phyloP scores from a whole-genome alignment of 768 basidiomycete species.

The Lentinus tigrinus region DNA sequence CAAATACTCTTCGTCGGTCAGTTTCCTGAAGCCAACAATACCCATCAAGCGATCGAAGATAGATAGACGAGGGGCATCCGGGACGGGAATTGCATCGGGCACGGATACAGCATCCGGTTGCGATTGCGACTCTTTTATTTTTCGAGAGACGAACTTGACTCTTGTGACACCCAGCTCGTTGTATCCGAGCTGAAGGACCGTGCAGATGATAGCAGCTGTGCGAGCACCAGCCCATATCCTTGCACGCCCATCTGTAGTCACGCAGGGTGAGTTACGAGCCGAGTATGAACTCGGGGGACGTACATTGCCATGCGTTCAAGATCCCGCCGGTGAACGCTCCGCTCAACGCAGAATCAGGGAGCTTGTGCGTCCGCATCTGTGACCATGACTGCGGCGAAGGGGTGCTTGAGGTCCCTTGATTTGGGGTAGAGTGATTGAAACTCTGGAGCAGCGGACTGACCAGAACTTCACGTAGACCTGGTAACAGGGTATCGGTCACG shows the following conservation, averaged over 20 bases:
- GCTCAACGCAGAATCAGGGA: slow-evolving; percentile 73
- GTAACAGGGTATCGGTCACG: background rate
- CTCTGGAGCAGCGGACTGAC: slow-evolving; percentile 61
- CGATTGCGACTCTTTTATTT: slow-evolving; percentile 14
- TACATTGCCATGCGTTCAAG: slow-evolving; percentile 59
- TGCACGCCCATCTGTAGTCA: slow-evolving; percentile 52
- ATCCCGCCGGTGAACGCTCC: slow-evolving; percentile 68
- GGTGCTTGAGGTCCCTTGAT: slow-evolving; percentile 9
- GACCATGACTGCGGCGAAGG: slow-evolving; percentile 37
- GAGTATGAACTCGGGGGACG: slow-evolving; percentile 25
- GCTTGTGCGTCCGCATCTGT: slow-evolving; percentile 55
- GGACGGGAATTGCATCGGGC: background rate
- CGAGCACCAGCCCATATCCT: slow-evolving; percentile 59
- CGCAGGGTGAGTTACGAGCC: background rate
- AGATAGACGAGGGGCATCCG: slow-evolving; percentile 18
- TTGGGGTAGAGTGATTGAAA: slow-evolving; percentile 38
- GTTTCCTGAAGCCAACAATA: slow-evolving; percentile 48
- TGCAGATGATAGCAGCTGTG: slow-evolving; percentile 58
- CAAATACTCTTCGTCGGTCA: slow-evolving; percentile 77
- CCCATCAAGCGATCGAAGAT: slow-evolving; percentile 41
- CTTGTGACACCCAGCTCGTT: slow-evolving; percentile 68
- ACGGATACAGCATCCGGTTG: background rate
- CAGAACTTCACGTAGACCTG: slow-evolving; percentile 77
- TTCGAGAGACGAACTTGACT: slow-evolving; percentile 52
- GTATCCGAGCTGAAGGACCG: slow-evolving; percentile 61